Base-by-base conservation (phyloP, 371 early-diverging fungal species). In the Mucor racemosus region DNA sequence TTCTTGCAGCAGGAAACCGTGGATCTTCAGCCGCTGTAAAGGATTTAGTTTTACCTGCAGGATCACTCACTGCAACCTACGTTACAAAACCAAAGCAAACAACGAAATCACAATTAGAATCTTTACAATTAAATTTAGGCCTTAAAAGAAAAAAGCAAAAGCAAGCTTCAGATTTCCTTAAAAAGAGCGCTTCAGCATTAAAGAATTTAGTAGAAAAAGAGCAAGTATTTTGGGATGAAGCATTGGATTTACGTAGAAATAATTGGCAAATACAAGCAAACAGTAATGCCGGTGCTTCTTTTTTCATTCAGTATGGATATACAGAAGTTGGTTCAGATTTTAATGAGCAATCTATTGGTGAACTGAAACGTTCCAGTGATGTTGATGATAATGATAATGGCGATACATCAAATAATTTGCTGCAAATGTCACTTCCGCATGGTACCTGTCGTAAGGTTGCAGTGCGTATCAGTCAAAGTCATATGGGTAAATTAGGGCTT, bases 251-350 rank as follows among this genome's bases (percentile, higher is more conserved):
- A 39, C 74, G 90, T 44, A 77, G 84, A 41, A 86, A 89, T 59
- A 84, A 86, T 66, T 91, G 92, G 92, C 70, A 85, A 42, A 85
- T 91, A 64, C 86, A 85, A 63, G 82, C 89, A 10, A 79, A 75
- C 13, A 76, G 63, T 19, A 60, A 48, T 35, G 34, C 68, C 34
- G 74, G 68, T n/a, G 60, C 73, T 7, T 62, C 75, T 33, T 71
- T 76, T 14, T 77, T 73, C 65, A 79, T 88, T 5, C 86, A 84
- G 6, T 88, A 88, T 71, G 88, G 88, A 31, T 88, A 84, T 62
- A 64, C 79, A 21, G 88, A 88, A 57, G 74, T 67, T 31, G 74
- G 74, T 19, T 74, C 74, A 17, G 65, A 70, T 55, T 74, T 70
- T 41, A 74, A 64, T 35, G 76, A 76, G 34, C 56, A 68, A 17